phyloP scores from a whole-genome alignment of 2,329 filamentous ascomycete species.

The Hymenotorrendiella dingleyae region DNA sequence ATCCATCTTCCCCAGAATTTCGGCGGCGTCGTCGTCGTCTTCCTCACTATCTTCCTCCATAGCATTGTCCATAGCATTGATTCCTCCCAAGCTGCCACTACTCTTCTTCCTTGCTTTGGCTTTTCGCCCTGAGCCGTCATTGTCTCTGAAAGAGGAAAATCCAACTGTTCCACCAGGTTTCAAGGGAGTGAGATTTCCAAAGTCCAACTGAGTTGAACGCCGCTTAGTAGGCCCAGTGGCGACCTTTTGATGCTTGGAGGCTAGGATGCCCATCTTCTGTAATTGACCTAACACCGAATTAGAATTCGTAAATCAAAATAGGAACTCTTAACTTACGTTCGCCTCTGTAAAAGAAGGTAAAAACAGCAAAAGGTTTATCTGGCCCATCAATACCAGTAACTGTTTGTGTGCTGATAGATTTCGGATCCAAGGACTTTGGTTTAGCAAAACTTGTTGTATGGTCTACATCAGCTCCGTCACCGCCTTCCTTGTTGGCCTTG shows the following conservation, averaged over 20 bases:
- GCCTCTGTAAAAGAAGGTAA: constrained; percentile 96
- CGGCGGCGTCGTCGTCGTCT: constrained; percentile 64
- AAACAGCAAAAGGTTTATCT: constrained; percentile 91
- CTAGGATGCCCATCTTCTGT: constrained; percentile 89
- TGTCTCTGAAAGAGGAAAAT: constrained; percentile 81
- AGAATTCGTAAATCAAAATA: constrained; percentile 12
- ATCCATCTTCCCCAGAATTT: constrained; percentile 58
- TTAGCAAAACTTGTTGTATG: constrained; percentile 98
- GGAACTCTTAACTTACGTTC: constrained; percentile 62
- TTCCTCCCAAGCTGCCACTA: constrained; percentile 45
- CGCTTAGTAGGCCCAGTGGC: constrained; percentile 63
- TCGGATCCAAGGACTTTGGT: constrained; percentile 90
- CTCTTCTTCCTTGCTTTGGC: constrained; percentile 57
- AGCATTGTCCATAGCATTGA: too few species aligned
- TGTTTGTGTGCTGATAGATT: constrained; percentile 96
- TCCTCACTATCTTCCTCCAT: constrained; percentile 70
- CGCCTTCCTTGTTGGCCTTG: constrained; percentile 40
- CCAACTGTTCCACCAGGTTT: constrained; percentile 85
- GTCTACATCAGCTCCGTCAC: constrained; percentile 77
- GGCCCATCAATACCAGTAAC: constrained; percentile 97
- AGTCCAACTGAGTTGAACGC: constrained; percentile 77
- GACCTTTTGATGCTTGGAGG: constrained; percentile 56
- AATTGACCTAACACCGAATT: constrained; percentile 90
- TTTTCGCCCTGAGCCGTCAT: constrained; percentile 50
- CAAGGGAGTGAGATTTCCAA: constrained; percentile 76